Conservation (phyloP, 257 asterid species). For the Eucommia ulmoides region DNA sequence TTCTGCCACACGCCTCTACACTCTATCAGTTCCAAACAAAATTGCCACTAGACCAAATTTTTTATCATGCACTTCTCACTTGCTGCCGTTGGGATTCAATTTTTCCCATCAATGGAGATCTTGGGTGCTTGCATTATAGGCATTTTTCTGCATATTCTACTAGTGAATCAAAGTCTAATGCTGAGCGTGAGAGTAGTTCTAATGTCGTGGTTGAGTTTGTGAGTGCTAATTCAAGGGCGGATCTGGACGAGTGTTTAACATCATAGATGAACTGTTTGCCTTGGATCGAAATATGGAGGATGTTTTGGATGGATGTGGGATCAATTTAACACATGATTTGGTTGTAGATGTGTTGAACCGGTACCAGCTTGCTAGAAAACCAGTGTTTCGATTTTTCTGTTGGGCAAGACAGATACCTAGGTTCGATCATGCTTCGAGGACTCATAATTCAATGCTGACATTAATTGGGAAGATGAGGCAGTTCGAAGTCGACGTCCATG, state of each 20-base stretch:
- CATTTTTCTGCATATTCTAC: too few relatives aligned
- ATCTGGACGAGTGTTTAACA: slow-evolving; percentile 49
- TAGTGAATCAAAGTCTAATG: slow-evolving; percentile 31
- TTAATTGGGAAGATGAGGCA: slow-evolving; percentile 80
- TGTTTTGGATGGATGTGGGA: slow-evolving; percentile 59
- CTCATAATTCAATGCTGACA: slow-evolving; percentile 58
- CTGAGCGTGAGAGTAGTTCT: slow-evolving; percentile 25
- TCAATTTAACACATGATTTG: slow-evolving; percentile 50
- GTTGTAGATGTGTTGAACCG: slow-evolving; percentile 61
- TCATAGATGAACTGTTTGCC: slow-evolving; percentile 67
- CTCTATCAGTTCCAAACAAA: slow-evolving; percentile 45
- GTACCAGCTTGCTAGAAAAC: slow-evolving; percentile 77
- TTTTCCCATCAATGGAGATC: slow-evolving; percentile 1
- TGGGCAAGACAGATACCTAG: slow-evolving; percentile 61
- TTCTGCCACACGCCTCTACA: slow-evolving; percentile 79
- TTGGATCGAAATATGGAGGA: slow-evolving; percentile 88
- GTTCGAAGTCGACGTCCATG: too few relatives aligned
- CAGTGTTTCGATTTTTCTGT: slow-evolving; percentile 72
- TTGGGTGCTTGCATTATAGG: too few relatives aligned
- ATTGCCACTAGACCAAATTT: slow-evolving; percentile 25
- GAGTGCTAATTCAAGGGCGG: slow-evolving; percentile 18
- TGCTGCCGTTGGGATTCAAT: background rate
- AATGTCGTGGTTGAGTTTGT: slow-evolving; percentile 18
- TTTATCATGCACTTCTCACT: background rate
- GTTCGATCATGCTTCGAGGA: slow-evolving; percentile 49